Conservation (phyloP, 2,329 filamentous ascomycete genomes). For the Paecilomyces niveus region DNA sequence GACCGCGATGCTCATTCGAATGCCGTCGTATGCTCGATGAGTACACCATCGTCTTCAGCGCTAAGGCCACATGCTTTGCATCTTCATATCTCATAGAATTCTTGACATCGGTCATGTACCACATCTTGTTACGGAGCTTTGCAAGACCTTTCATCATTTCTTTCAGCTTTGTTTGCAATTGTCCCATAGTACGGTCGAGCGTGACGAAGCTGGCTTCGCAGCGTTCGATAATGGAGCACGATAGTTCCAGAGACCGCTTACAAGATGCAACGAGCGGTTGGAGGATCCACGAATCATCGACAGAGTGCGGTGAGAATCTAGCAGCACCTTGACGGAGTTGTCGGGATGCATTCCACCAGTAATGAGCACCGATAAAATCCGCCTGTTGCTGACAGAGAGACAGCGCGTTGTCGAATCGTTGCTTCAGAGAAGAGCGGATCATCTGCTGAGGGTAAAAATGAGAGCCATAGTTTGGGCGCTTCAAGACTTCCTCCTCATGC, state of each 20-base stretch:
- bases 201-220: constrained; percentile 55
- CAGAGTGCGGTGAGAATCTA: constrained; percentile 41
- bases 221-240: constrained; percentile 24
- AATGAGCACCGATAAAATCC: constrained; percentile 75
- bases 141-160: constrained; percentile 67
- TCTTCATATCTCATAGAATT: constrained; percentile 85
- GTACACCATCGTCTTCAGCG: constrained; percentile 80
- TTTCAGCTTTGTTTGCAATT: constrained; percentile 66
- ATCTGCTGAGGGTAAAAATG: constrained; percentile 3
- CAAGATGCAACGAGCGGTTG: constrained; percentile 63
- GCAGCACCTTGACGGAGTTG: constrained; percentile 59
- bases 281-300: constrained; percentile 63
- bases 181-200: constrained; percentile 74
- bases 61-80: constrained; percentile 75
- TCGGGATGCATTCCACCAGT: constrained; percentile 77
- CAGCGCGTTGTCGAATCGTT: constrained; percentile 58
- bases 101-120: constrained; percentile 91
- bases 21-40: constrained; percentile 29
- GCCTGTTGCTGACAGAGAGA: constrained; percentile 69
- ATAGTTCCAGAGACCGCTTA: constrained; percentile 24
- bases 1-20: constrained; percentile 27
- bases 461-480: constrained; percentile 34
- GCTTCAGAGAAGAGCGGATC: constrained; percentile 20
- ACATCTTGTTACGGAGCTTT: constrained; percentile 90
- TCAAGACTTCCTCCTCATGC: constrained; percentile 73